Conservation (phyloP, 139 green algal genomes). For the Desmodesmus armatus region DNA sequence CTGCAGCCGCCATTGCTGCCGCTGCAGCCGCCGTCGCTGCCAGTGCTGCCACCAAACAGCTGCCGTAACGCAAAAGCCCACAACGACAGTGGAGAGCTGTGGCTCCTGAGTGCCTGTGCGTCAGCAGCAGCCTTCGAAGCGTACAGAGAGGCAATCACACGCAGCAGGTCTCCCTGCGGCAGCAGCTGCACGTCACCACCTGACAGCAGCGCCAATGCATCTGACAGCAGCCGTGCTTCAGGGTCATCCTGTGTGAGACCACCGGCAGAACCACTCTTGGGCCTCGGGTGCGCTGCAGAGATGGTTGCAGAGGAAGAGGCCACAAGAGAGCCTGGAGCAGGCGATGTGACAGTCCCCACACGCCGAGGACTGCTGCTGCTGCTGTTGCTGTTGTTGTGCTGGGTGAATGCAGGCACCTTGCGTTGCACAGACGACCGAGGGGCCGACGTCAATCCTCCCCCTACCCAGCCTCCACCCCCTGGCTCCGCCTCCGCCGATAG, state of each 20-base stretch:
- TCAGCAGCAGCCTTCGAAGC: slow-evolving; percentile 37
- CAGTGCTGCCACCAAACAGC: neutral
- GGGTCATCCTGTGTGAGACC: too few species aligned
- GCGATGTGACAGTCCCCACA: too few species aligned
- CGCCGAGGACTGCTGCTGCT: slow-evolving; percentile 41
- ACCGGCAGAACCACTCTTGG: too few species aligned
- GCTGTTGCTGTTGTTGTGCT: slow-evolving; percentile 12
- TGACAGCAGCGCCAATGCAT: slow-evolving; percentile 2
- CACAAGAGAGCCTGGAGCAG: too few species aligned
- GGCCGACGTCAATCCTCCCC: too few species aligned
- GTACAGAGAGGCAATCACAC: slow-evolving; percentile 4
- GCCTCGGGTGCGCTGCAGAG: too few species aligned
- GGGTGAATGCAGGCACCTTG: slow-evolving; percentile 24
- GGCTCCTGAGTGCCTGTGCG: neutral
- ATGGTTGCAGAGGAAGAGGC: too few species aligned
- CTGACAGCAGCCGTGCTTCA: neutral
- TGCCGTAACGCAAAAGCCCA: slow-evolving; percentile 24
- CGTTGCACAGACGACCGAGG: too few species aligned
- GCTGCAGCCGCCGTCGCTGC: neutral
- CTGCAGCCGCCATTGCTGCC: neutral
- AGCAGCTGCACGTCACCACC: slow-evolving; percentile 3
- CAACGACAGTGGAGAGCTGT: neutral
- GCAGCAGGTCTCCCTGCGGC: slow-evolving; percentile 25
- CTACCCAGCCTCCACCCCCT: too few species aligned
- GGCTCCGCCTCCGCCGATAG: too few species aligned